Conservation (phyloP, 1,284 basidiomycete genomes). For the Leccinum pachyderme region DNA sequence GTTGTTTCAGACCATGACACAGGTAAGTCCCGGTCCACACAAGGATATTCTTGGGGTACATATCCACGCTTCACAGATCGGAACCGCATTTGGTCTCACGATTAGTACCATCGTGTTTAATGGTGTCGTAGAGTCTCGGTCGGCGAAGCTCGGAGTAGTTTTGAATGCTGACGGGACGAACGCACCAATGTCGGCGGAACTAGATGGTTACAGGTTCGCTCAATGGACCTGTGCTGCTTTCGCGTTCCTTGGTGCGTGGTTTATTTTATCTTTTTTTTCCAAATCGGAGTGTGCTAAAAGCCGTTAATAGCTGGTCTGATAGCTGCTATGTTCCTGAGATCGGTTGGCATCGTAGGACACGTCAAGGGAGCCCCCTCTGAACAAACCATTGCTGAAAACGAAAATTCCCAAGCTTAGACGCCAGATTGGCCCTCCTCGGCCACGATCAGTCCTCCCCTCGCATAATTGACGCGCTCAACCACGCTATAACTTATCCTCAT, state of each 20-base stretch:
- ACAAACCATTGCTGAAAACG: constrained; percentile 21
- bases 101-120: constrained; percentile 75
- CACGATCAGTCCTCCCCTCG: neutral
- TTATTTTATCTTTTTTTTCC: neutral
- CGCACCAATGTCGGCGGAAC: constrained; percentile 38
- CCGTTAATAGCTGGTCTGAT: constrained; percentile 45
- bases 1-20: constrained; percentile 74
- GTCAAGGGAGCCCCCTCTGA: constrained; percentile 16
- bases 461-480: neutral
- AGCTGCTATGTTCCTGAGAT: constrained; percentile 52
- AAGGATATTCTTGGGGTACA: neutral
- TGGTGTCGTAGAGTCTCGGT: constrained; percentile 39
- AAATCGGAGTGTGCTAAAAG: neutral
- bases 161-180: constrained; percentile 31
- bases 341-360: constrained; percentile 57
- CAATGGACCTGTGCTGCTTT: constrained; percentile 67
- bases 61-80: constrained; percentile 46
- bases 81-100: constrained; percentile 73
- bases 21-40: constrained; percentile 37
- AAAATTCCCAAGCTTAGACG: constrained; percentile 9
- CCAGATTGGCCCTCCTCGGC: neutral
- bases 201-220: constrained; percentile 59
- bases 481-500: neutral
- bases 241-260: constrained; percentile 48
- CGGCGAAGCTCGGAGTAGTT: constrained; percentile 31